A percentile compares a stretch with the other conserved stretches of the same genome.
phyloP scores from a whole-genome alignment of 352 stramenopile species.

The Thraustochytrium striatum region DNA sequence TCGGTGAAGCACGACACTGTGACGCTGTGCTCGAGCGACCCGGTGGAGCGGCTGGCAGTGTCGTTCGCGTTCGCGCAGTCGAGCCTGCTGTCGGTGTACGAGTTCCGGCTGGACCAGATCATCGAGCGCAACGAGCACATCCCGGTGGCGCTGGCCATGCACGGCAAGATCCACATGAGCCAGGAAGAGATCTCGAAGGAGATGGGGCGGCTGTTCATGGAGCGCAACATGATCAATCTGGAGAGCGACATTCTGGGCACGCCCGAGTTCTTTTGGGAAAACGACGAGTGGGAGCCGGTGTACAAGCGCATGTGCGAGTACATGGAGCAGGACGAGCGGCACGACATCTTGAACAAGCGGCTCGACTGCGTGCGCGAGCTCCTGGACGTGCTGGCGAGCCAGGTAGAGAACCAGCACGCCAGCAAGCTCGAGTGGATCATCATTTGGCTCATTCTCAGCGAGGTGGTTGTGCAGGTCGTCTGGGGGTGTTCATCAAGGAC shows the following conservation, averaged over 20 bases:
- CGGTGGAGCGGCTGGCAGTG: slow-evolving; percentile 81
- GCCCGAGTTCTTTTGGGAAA: slow-evolving; percentile 88
- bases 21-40: slow-evolving; percentile 68
- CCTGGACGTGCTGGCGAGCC: slow-evolving; percentile 81
- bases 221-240: slow-evolving; percentile 85
- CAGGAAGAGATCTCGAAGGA: slow-evolving; percentile 79
- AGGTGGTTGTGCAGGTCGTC: slow-evolving; percentile 73
- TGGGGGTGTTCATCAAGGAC: slow-evolving; percentile 48
- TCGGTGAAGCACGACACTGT: slow-evolving; percentile 64
- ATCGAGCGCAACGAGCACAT: slow-evolving; percentile 63
- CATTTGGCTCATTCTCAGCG: slow-evolving; percentile 84
- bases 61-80: slow-evolving; percentile 86
- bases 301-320: slow-evolving; percentile 87
- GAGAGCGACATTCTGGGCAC: slow-evolving; percentile 89
- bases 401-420: slow-evolving; percentile 79
- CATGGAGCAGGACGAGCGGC: slow-evolving; percentile 80
- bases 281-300: slow-evolving; percentile 81
- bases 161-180: slow-evolving; percentile 80
- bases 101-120: slow-evolving; percentile 77
- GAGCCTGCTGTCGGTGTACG: slow-evolving; percentile 84
- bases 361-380: slow-evolving; percentile 85
- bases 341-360: slow-evolving; percentile 86
- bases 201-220: slow-evolving; percentile 52
- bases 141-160: slow-evolving; percentile 74
- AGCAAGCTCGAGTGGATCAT: slow-evolving; percentile 87